Conservation (phyloP, 352 stramenopile species). For the Peronospora destructor region DNA sequence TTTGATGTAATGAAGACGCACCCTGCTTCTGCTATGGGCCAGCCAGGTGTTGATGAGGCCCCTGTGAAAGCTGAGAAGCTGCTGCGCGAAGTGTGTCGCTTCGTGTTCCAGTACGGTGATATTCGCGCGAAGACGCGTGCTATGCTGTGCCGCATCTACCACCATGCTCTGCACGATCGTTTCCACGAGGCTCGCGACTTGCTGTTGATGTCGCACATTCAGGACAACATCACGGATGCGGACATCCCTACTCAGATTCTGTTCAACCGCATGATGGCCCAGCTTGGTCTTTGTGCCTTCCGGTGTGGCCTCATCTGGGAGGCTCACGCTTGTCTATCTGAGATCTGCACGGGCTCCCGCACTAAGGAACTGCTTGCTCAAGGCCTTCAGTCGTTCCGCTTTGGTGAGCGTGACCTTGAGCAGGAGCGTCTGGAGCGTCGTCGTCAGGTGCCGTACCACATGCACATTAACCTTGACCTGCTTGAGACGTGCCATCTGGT, state of each 20-base stretch:
- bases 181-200: slow-evolving; percentile 98
- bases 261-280: slow-evolving; percentile 93
- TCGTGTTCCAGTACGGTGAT: slow-evolving; percentile 91
- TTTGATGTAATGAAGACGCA: slow-evolving; percentile 63
- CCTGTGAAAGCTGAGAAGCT: slow-evolving; percentile 73
- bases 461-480: slow-evolving; percentile 99
- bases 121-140: slow-evolving; percentile 91
- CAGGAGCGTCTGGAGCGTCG: slow-evolving; percentile 96
- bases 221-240: slow-evolving; percentile 91
- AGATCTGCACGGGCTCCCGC: slow-evolving; percentile 91
- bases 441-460: slow-evolving; percentile 96
- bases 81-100: slow-evolving; percentile 86
- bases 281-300: slow-evolving; percentile 95
- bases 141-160: slow-evolving; percentile 98
- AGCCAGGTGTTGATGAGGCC: slow-evolving; percentile 55
- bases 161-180: slow-evolving; percentile 96
- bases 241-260: slow-evolving; percentile 96
- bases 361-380: slow-evolving; percentile 97
- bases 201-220: slow-evolving; percentile 97
- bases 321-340: slow-evolving; percentile 94
- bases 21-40: slow-evolving; percentile 65
- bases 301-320: slow-evolving; percentile 92
- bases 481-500: slow-evolving; percentile 97
- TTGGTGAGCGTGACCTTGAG: slow-evolving; percentile 92
- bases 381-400: slow-evolving; percentile 87